phyloP scores from a whole-genome alignment of 306 rosid species.

The Cicer pinnatifidum region DNA sequence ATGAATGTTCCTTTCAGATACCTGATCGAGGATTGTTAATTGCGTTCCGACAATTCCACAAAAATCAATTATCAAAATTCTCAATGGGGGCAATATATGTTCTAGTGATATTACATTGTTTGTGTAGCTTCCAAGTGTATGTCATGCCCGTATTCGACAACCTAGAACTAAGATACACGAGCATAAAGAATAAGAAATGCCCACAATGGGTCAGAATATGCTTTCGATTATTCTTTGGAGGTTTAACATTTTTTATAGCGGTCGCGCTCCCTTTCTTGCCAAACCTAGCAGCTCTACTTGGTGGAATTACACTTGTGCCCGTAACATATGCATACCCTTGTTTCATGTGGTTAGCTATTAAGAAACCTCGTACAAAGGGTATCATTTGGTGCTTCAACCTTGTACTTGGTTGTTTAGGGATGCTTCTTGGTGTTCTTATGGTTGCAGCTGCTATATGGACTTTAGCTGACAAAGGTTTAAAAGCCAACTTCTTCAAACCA shows the following conservation, averaged over 20 bases:
- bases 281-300: constrained; percentile 51
- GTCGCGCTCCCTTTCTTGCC: constrained; percentile 75
- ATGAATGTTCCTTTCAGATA: constrained; percentile 47
- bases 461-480: constrained; percentile 49
- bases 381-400: constrained; percentile 51
- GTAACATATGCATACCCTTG: constrained; percentile 73
- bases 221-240: constrained; percentile 61
- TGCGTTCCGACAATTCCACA: constrained; percentile 51
- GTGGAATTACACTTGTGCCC: constrained; percentile 63
- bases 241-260: constrained; percentile 50
- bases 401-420: constrained; percentile 62
- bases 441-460: constrained; percentile 55
- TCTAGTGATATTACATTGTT: constrained; percentile 48
- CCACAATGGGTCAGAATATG: constrained; percentile 43
- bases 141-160: constrained; percentile 71
- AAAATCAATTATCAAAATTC: constrained; percentile 47
- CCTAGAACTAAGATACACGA: constrained; percentile 53
- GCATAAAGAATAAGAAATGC: constrained; percentile 53
- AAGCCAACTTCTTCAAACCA: constrained; percentile 73
- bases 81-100: constrained; percentile 53
- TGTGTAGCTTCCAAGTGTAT: constrained; percentile 65
- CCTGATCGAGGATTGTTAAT: constrained; percentile 49
- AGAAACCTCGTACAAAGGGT: constrained; percentile 53
- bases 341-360: constrained; percentile 74
- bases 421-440: constrained; percentile 52